phyloP scores from a whole-genome alignment of 2,329 filamentous ascomycete genomes.

The Cercospora canescens region DNA sequence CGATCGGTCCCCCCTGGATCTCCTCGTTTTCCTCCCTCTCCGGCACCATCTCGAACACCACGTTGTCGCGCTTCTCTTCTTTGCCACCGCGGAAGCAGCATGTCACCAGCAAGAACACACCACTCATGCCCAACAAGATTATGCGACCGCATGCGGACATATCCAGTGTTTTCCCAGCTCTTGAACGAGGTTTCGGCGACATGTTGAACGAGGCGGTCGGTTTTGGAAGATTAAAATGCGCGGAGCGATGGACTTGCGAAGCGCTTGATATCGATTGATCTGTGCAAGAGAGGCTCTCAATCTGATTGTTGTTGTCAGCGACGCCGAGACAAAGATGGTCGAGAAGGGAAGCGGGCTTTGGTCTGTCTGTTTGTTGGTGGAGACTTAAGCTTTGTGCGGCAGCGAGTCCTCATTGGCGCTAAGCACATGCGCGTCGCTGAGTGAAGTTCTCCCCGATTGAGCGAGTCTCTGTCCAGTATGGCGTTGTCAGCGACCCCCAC shows the following conservation, averaged over 20 bases:
- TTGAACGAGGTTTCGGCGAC: background rate
- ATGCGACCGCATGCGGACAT: background rate
- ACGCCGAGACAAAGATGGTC: too few species aligned
- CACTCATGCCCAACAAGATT: background rate
- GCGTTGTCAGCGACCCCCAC: too few species aligned
- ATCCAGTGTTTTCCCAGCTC: background rate
- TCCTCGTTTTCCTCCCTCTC: background rate
- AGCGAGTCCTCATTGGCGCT: too few species aligned
- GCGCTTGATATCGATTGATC: background rate
- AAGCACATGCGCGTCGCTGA: too few species aligned
- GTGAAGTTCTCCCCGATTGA: too few species aligned
- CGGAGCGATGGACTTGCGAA: background rate
- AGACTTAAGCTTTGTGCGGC: too few species aligned
- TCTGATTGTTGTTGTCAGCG: background rate
- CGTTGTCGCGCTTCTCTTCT: background rate
- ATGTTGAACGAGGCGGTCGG: background rate
- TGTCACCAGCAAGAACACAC: background rate
- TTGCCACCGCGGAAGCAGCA: background rate
- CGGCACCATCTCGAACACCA: background rate
- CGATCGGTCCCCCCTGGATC: too few species aligned
- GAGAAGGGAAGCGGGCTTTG: too few species aligned
- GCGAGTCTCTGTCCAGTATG: too few species aligned
- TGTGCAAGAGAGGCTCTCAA: background rate
- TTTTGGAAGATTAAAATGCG: background rate
- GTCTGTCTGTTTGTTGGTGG: too few species aligned